phyloP scores from a whole-genome alignment of 1,284 basidiomycete species.

The Quambalaria eucalypti region DNA sequence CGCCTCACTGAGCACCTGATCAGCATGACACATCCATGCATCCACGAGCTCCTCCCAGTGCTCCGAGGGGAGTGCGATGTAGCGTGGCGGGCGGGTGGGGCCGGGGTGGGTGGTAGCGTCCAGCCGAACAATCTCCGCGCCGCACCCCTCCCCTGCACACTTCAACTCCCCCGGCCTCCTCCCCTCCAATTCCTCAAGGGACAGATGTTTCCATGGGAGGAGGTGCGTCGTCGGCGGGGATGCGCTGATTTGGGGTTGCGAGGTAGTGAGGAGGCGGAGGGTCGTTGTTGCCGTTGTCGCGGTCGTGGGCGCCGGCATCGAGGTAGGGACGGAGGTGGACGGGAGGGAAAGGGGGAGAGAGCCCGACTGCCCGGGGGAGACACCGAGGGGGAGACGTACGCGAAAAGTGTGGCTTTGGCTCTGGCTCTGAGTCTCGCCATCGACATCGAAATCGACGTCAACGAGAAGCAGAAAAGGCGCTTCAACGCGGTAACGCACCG shows the following conservation, averaged over 20 bases:
- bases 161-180: too few species aligned
- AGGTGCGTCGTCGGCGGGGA: too few species aligned
- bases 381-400: background rate
- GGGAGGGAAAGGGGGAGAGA: background rate
- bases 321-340: background rate
- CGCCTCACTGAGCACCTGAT: constrained; percentile 54
- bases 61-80: constrained; percentile 80
- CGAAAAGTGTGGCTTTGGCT: background rate
- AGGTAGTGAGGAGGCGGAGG: background rate
- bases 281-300: background rate
- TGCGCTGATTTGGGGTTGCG: background rate
- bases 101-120: too few species aligned
- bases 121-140: too few species aligned
- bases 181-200: too few species aligned
- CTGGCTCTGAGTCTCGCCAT: background rate
- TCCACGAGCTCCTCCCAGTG: constrained; percentile 95
- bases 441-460: background rate
- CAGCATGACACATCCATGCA: constrained; percentile 94
- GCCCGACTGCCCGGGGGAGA: background rate
- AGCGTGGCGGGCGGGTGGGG: constrained; percentile 41
- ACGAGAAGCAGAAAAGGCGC: too few species aligned
- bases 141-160: too few species aligned
- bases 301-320: background rate
- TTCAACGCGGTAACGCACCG: background rate
- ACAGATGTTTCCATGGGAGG: too few species aligned